Evolutionary conservation across 2,329 filamentous ascomycete species (phyloP).

Genomic region (Nemania diffusa): DNA sequence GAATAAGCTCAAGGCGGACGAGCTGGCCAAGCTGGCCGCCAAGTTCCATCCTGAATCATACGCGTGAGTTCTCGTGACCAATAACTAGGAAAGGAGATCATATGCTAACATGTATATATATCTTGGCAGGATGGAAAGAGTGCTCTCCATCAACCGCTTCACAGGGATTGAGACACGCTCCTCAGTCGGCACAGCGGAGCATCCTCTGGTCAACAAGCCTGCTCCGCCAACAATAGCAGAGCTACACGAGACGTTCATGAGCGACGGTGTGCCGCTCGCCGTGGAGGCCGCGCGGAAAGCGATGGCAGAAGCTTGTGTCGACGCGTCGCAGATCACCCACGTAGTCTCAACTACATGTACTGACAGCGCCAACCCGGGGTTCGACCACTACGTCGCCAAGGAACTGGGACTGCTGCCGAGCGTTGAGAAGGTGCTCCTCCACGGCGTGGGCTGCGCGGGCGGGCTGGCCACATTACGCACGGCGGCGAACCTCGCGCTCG

Average conservation of each 20-base stretch:
- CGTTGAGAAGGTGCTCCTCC: conserved; percentile 73
- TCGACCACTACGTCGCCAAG: conserved; percentile 72
- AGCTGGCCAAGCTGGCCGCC: conserved; percentile 63
- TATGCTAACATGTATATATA: conserved; percentile 8
- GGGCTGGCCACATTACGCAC: conserved; percentile 70
- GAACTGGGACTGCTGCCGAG: conserved; percentile 64
- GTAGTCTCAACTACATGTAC: conserved; percentile 76
- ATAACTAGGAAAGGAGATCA: neutral
- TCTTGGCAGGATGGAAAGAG: conserved; percentile 66
- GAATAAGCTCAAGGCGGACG: conserved; percentile 60
- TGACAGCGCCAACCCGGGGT: conserved; percentile 75
- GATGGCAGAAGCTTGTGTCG: conserved; percentile 63
- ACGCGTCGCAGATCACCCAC: conserved; percentile 68
- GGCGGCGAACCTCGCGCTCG: conserved; percentile 73
- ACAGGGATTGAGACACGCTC: conserved; percentile 73
- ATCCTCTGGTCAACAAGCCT: conserved; percentile 69
- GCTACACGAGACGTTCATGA: conserved; percentile 65
- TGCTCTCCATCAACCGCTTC: conserved; percentile 70
- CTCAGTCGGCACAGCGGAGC: conserved; percentile 69
- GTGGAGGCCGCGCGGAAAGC: conserved; percentile 66
- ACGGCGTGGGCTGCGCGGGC: conserved; percentile 74
- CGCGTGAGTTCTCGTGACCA: conserved; percentile 58
- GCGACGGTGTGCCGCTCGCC: conserved; percentile 67
- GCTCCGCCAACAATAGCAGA: conserved; percentile 64
- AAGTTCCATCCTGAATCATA: conserved; percentile 69